phyloP scores from a whole-genome alignment of 129 eudicot species.

The Saussurea involucrata region DNA sequence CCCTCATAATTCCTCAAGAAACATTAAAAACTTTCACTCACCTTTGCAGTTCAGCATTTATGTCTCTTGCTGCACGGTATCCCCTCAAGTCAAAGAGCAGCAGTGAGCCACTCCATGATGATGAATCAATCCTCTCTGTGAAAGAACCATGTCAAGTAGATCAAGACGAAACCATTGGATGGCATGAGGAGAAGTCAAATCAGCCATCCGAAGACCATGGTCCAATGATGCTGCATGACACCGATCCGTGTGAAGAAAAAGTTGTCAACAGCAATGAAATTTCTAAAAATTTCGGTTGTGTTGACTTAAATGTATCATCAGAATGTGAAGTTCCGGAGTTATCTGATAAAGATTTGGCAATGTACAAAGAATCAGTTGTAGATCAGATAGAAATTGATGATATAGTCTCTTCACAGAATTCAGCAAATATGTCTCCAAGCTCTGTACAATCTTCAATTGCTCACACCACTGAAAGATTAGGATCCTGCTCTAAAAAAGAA shows the following conservation, averaged over 20 bases:
- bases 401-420: slow-evolving; percentile 56
- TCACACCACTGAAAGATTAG: slow-evolving; percentile 36
- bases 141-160: slow-evolving; percentile 46
- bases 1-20: not conserved
- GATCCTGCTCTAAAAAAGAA: slow-evolving; percentile 38
- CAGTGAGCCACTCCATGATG: slow-evolving; percentile 33
- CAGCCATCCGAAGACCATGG: slow-evolving; percentile 28
- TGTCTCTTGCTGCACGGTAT: slow-evolving; percentile 83
- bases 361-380: slow-evolving; percentile 24
- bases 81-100: slow-evolving; percentile 47
- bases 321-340: slow-evolving; percentile 30
- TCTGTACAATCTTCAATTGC: slow-evolving; percentile 47
- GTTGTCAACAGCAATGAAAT: slow-evolving; percentile 41
- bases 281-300: slow-evolving; percentile 23
- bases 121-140: slow-evolving; percentile 23
- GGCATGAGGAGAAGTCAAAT: slow-evolving; percentile 27
- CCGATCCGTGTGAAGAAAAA: slow-evolving; percentile 33
- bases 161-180: slow-evolving; percentile 38
- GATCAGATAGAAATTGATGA: slow-evolving; percentile 57
- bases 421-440: slow-evolving; percentile 54
- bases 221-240: slow-evolving; percentile 28
- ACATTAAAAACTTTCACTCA: not conserved
- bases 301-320: slow-evolving; percentile 33
- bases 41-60: slow-evolving; percentile 88
- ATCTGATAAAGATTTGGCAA: slow-evolving; percentile 14